A percentile compares a stretch with the other conserved stretches of the same genome.
Conservation (phyloP, 352 stramenopile species). For the Pythium aphanidermatum region DNA sequence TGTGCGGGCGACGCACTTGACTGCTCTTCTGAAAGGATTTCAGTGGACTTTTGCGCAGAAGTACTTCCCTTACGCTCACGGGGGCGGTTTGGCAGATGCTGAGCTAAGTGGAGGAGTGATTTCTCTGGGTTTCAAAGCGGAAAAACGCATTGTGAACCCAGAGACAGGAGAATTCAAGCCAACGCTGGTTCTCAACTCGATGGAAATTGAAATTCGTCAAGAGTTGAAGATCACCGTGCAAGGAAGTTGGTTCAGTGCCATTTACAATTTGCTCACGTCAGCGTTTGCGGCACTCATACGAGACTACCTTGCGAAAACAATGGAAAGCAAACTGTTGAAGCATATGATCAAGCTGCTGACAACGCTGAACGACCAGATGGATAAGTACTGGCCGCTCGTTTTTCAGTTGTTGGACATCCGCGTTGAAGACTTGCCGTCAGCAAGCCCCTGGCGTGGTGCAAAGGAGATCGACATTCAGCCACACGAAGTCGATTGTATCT, state of each 20-base stretch:
- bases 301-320: slow-evolving; percentile 80
- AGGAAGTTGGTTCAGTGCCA: slow-evolving; percentile 79
- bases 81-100: slow-evolving; percentile 64
- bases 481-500: slow-evolving; percentile 59
- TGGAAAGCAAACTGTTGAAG: slow-evolving; percentile 74
- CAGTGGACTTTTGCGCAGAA: slow-evolving; percentile 86
- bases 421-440: slow-evolving; percentile 66
- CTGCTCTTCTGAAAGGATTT: slow-evolving; percentile 72
- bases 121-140: slow-evolving; percentile 75
- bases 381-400: slow-evolving; percentile 81
- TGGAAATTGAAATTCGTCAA: slow-evolving; percentile 78
- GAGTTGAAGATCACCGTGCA: slow-evolving; percentile 79
- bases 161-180: slow-evolving; percentile 64
- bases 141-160: slow-evolving; percentile 51
- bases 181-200: slow-evolving; percentile 72
- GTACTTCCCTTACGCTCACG: slow-evolving; percentile 83
- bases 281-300: slow-evolving; percentile 74
- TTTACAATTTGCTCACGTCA: slow-evolving; percentile 79
- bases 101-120: slow-evolving; percentile 66
- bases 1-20: slow-evolving; percentile 69
- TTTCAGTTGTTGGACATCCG: slow-evolving; percentile 77
- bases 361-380: slow-evolving; percentile 80
- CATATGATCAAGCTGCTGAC: slow-evolving; percentile 81
- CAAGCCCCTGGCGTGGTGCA: slow-evolving; percentile 72
- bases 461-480: slow-evolving; percentile 68